Evolutionary conservation across 768 basidiomycete species (phyloP).

Genomic region (Leccinellum rugosiceps): DNA sequence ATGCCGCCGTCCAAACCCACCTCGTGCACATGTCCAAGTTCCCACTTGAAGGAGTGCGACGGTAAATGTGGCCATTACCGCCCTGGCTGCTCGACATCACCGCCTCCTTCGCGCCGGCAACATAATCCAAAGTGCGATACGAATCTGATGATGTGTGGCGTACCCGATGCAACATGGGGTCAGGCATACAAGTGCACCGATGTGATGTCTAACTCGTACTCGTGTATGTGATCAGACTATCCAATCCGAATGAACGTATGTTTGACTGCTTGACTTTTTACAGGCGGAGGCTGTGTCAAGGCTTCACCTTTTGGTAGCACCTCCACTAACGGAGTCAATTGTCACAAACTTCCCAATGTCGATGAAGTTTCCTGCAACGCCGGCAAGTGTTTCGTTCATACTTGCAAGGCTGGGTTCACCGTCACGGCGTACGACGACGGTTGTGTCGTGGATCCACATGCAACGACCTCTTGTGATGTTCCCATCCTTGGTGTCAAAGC

Average conservation of each 20-base stretch:
- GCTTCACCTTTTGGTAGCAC: conserved; percentile 18
- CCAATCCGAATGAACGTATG: not conserved
- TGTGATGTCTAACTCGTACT: conserved; percentile 21
- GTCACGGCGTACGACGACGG: conserved; percentile 3
- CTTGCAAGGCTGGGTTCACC: conserved; percentile 24
- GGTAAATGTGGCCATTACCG: conserved; percentile 30
- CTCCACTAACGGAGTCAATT: conserved; percentile 28
- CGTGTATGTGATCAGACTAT: conserved; percentile 27
- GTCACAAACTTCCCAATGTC: conserved; percentile 30
- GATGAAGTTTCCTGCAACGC: conserved; percentile 27
- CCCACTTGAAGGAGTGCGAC: conserved; percentile 26
- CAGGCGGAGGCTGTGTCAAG: conserved; percentile 37
- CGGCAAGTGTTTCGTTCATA: conserved; percentile 26
- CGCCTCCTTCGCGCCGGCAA: conserved; percentile 18
- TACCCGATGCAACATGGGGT: conserved; percentile 10
- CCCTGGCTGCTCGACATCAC: conserved; percentile 14
- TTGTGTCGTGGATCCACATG: conserved; percentile 9
- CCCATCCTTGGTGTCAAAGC: not conserved
- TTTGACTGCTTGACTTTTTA: not conserved
- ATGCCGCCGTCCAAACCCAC: conserved; percentile 17
- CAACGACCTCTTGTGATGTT: not conserved
- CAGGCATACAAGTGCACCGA: conserved; percentile 33
- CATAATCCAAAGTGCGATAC: conserved; percentile 19
- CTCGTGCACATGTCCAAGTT: conserved; percentile 29
- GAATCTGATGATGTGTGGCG: conserved; percentile 28